Percentiles rank a stretch among this genome's conserved stretches.
Evolutionary conservation across 2,329 filamentous ascomycete species (phyloP).

Genomic region (Amylocarpus encephaloides): DNA sequence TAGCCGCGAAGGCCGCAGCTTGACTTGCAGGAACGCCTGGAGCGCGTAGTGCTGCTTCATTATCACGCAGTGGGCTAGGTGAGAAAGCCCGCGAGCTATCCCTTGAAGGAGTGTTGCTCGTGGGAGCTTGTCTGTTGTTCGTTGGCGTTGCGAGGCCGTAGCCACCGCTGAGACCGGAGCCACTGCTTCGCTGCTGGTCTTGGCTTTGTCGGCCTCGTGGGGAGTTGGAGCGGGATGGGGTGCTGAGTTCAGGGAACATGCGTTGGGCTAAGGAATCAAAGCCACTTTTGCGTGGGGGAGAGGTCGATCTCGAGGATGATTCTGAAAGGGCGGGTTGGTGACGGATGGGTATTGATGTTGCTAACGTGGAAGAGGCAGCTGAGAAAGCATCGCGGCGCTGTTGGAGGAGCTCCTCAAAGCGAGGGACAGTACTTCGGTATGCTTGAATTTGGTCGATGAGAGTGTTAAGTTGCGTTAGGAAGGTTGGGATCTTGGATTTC

Average conservation of each 20-base stretch:
- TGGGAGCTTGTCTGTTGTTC: conserved; percentile 16
- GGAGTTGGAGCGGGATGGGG: conserved; percentile 29
- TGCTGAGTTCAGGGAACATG: conserved; percentile 46
- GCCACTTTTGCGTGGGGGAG: conserved; percentile 47
- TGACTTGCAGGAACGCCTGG: conserved; percentile 37
- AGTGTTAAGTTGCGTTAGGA: conserved; percentile 51
- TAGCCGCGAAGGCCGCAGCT: conserved; percentile 54
- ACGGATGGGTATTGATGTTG: conserved; percentile 24
- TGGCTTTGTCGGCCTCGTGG: conserved; percentile 27
- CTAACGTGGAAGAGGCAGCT: conserved; percentile 41
- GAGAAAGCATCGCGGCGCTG: conserved; percentile 59
- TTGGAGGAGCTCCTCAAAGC: conserved; percentile 67
- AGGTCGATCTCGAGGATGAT: conserved; percentile 40
- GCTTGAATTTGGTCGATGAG: conserved; percentile 56
- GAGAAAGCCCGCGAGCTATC: conserved; percentile 26
- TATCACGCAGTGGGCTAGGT: conserved; percentile 19
- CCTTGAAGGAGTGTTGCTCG: conserved; percentile 18
- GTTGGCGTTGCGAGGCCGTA: conserved; percentile 24
- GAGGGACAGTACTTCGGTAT: conserved; percentile 59
- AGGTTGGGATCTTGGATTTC: conserved; percentile 42
- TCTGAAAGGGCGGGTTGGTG: conserved; percentile 40
- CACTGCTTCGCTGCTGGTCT: conserved; percentile 20
- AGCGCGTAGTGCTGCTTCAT: conserved; percentile 1
- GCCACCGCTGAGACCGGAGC: conserved; percentile 17
- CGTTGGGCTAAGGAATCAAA: conserved; percentile 58